A percentile compares a stretch with the other conserved stretches of the same genome.
These are phyloP conservation scores for Liquidambar formosana DNA, from an alignment of 164 flowering plant species.

Conservation along the genomic window DNA sequence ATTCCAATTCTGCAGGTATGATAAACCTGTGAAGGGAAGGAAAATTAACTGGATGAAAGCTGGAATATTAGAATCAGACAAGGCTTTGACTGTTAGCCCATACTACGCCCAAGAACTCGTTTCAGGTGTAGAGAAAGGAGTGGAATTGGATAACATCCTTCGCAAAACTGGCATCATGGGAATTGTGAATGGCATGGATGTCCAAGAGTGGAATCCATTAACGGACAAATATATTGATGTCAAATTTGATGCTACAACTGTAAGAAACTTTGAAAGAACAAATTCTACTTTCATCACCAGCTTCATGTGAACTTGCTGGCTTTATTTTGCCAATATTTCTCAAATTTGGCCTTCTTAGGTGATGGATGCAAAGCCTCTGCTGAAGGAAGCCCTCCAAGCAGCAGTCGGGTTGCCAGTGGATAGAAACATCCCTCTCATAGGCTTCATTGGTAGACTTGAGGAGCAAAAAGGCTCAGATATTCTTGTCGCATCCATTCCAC, in stretches of 20 bases:
- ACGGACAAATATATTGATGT: conserved; percentile 63
- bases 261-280: conserved; percentile 31
- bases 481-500: conserved; percentile 67
- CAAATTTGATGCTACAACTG: conserved; percentile 72
- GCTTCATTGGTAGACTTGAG: conserved; percentile 93
- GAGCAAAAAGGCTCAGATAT: conserved; percentile 99
- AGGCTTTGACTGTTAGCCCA: conserved; percentile 81
- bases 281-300: neutral
- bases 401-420: conserved; percentile 86
- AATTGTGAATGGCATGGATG: conserved; percentile 93
- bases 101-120: conserved; percentile 82
- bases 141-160: conserved; percentile 61
- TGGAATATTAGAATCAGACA: conserved; percentile 74
- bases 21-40: conserved; percentile 87
- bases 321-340: neutral
- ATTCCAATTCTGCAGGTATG: conserved; percentile 43
- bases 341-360: conserved; percentile 45
- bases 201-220: conserved; percentile 88
- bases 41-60: conserved; percentile 99
- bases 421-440: conserved; percentile 68
- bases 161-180: conserved; percentile 57
- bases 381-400: conserved; percentile 91
- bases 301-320: neutral
- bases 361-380: conserved; percentile 64
- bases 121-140: conserved; percentile 69